Conservation (phyloP, 305 asterid genomes). For the Fraxinus latifolia region DNA sequence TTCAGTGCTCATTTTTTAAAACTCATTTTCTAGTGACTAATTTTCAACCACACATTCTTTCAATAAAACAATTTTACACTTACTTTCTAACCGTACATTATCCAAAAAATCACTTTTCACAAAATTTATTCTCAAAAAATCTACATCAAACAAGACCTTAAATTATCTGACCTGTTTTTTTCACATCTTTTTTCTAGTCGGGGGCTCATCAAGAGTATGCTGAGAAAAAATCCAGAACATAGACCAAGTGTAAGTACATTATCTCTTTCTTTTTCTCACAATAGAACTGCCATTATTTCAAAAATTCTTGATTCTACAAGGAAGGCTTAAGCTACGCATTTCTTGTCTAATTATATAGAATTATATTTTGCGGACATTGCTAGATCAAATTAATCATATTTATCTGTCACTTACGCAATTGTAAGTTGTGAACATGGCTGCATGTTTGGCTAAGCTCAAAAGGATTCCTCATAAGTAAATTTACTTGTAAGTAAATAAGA, state of each 20-base stretch:
- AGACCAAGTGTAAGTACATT: conserved; percentile 74
- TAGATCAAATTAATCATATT: neutral
- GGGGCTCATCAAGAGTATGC: conserved; percentile 88
- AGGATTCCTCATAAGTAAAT: neutral
- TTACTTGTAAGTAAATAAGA: neutral
- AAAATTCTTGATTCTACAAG: neutral
- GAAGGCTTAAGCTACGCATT: neutral
- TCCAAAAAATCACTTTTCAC: neutral
- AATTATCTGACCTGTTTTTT: neutral
- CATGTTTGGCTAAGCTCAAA: neutral
- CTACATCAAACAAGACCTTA: neutral
- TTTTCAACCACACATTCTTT: neutral
- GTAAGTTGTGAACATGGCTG: neutral
- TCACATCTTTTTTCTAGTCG: conserved; percentile 46
- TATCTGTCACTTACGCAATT: neutral
- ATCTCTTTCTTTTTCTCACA: neutral
- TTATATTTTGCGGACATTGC: neutral
- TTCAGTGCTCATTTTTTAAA: neutral
- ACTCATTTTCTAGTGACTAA: neutral
- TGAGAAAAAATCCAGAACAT: conserved; percentile 81
- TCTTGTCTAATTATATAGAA: neutral
- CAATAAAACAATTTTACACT: neutral
- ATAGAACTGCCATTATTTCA: neutral
- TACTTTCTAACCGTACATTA: neutral
- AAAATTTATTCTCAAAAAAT: neutral